A percentile compares a stretch with the other conserved stretches of the same genome.
Evolutionary conservation across 2,329 filamentous ascomycete species (phyloP).

Genomic region (Clonostachys chloroleuca): DNA sequence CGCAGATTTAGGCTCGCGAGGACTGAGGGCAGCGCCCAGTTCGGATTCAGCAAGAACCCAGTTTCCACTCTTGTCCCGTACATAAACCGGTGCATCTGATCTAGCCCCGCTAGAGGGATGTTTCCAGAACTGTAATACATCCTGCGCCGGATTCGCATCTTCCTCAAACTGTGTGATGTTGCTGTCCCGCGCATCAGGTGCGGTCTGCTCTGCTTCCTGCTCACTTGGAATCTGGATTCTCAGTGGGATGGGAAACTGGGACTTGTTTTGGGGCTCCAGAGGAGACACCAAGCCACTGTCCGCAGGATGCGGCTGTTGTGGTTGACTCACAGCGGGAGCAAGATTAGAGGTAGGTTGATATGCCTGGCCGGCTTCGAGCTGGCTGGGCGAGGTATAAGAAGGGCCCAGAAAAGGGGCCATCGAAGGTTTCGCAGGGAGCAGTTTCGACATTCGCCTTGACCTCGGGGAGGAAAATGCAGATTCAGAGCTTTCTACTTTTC

Average conservation of each 20-base stretch:
- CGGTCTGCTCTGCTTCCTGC: slow-evolving; percentile 1
- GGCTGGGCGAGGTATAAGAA: neutral
- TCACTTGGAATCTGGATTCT: slow-evolving; percentile 19
- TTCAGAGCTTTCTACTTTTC: too few species aligned
- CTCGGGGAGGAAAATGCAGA: too few species aligned
- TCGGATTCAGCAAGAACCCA: slow-evolving; percentile 42
- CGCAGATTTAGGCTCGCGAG: too few species aligned
- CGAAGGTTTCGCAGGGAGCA: slow-evolving; percentile 40
- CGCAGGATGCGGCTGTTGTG: too few species aligned
- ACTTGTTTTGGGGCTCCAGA: neutral
- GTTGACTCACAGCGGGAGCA: neutral
- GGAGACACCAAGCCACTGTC: too few species aligned
- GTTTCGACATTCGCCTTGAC: slow-evolving; percentile 27
- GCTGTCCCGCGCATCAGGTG: slow-evolving; percentile 28
- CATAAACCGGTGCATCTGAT: slow-evolving; percentile 41
- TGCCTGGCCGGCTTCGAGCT: neutral
- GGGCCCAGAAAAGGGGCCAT: slow-evolving; percentile 19
- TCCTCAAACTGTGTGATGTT: slow-evolving; percentile 49
- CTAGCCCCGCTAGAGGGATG: slow-evolving; percentile 39
- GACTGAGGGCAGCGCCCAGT: neutral
- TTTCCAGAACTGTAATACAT: slow-evolving; percentile 38
- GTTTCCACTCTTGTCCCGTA: slow-evolving; percentile 47
- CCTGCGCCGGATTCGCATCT: slow-evolving; percentile 28
- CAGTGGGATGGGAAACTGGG: slow-evolving; percentile 9
- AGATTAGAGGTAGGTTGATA: too few species aligned